Percentiles rank a stretch among this genome's conserved stretches.
phyloP scores from a whole-genome alignment of 2,329 filamentous ascomycete genomes.

The Curvularia sp. region DNA sequence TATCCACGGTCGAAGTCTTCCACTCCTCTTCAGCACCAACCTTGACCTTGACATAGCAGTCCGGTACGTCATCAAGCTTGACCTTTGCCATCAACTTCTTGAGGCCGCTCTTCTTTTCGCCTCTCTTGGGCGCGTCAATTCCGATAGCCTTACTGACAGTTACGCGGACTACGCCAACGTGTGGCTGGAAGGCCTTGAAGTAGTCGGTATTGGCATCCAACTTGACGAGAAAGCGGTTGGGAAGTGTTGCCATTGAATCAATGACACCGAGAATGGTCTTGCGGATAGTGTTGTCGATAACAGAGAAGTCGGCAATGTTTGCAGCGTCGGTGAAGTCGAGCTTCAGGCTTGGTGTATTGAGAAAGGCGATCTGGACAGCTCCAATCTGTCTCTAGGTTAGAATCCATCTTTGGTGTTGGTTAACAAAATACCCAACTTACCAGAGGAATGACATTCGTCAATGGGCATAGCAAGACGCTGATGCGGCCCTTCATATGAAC shows the following conservation, averaged over 20 bases:
- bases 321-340: slow-evolving; percentile 59
- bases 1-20: slow-evolving; percentile 55
- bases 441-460: slow-evolving; percentile 57
- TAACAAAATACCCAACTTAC: slow-evolving; percentile 51
- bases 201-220: slow-evolving; percentile 57
- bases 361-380: slow-evolving; percentile 58
- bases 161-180: slow-evolving; percentile 55
- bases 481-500: slow-evolving; percentile 56
- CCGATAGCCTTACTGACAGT: slow-evolving; percentile 54
- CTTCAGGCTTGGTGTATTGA: slow-evolving; percentile 57
- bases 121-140: slow-evolving; percentile 50
- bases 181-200: slow-evolving; percentile 58
- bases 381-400: slow-evolving; percentile 52
- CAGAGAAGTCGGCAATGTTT: slow-evolving; percentile 54
- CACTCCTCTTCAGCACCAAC: slow-evolving; percentile 56
- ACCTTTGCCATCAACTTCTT: slow-evolving; percentile 55
- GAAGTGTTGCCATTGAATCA: slow-evolving; percentile 56
- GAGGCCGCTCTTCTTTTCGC: slow-evolving; percentile 44
- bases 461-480: slow-evolving; percentile 54
- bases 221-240: slow-evolving; percentile 60
- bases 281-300: slow-evolving; percentile 55
- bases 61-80: slow-evolving; percentile 55
- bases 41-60: slow-evolving; percentile 57
- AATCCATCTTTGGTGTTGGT: not conserved
- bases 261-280: slow-evolving; percentile 57